Percentiles rank a stretch among this genome's conserved stretches.
phyloP scores from a whole-genome alignment of 1,284 basidiomycete species.

The Leccinum brunneo-olivaceum region DNA sequence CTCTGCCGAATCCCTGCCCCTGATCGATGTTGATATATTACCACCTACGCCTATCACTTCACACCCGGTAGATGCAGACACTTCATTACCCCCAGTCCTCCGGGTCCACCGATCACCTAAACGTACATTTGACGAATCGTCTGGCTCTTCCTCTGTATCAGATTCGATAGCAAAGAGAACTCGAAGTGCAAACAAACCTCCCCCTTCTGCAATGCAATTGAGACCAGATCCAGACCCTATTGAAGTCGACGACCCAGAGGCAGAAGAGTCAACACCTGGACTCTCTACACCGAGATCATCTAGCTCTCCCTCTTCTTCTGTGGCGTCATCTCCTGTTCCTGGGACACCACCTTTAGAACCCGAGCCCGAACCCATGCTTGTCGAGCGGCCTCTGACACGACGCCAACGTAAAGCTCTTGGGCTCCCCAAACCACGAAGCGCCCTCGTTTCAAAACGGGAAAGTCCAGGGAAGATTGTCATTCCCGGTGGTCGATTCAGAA shows the following conservation, averaged over 20 bases:
- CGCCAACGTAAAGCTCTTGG: constrained; percentile 63
- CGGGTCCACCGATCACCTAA: constrained; percentile 50
- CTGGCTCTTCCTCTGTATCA: constrained; percentile 39
- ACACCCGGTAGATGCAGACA: constrained; percentile 14
- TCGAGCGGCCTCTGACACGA: constrained; percentile 43
- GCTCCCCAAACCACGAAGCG: constrained; percentile 45
- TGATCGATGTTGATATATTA: constrained; percentile 26
- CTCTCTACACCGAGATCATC: constrained; percentile 39
- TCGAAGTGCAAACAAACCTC: constrained; percentile 24
- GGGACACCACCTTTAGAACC: constrained; percentile 29
- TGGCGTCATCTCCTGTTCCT: constrained; percentile 34
- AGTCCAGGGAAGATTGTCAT: constrained; percentile 51
- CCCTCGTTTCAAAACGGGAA: constrained; percentile 26
- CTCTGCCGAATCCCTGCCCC: constrained; percentile 25
- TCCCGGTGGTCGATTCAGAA: constrained; percentile 47
- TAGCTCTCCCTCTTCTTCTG: constrained; percentile 36
- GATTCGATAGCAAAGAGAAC: constrained; percentile 41
- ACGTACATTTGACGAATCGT: constrained; percentile 61
- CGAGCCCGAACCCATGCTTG: constrained; percentile 18
- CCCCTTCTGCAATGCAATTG: constrained; percentile 18
- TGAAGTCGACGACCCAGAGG: constrained; percentile 31
- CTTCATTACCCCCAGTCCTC: constrained; percentile 27
- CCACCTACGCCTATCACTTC: constrained; percentile 23
- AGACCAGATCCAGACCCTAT: constrained; percentile 17
- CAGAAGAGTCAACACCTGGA: constrained; percentile 37